A percentile compares a stretch with the other conserved stretches of the same genome.
Evolutionary conservation across 2,329 filamentous ascomycete species (phyloP).

Genomic region (Neonectria hederae): DNA sequence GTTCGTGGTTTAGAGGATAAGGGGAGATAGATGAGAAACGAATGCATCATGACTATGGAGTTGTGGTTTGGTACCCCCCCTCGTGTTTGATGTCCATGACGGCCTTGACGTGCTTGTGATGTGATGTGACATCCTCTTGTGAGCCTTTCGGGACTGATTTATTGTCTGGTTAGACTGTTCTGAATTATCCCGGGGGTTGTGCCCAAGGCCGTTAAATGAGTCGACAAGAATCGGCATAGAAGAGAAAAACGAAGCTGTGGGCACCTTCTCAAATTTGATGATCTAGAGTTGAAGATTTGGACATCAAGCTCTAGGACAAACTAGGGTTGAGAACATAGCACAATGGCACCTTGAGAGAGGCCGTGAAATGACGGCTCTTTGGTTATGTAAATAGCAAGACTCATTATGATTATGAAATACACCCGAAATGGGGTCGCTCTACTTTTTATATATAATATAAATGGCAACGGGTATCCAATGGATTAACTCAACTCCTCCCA

Average conservation of each 20-base stretch:
- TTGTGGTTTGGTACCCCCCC: not conserved
- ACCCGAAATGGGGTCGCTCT: not conserved
- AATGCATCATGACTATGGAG: conserved; percentile 7
- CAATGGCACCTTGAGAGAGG: not conserved
- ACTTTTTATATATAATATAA: not conserved
- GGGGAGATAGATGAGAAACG: not conserved
- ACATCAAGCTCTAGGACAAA: not conserved
- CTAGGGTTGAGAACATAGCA: not conserved
- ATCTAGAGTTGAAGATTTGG: not conserved
- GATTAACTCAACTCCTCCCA: not conserved
- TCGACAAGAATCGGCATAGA: not conserved
- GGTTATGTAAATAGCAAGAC: not conserved
- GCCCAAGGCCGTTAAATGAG: no score
- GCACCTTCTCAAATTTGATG: not conserved
- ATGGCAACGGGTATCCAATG: not conserved
- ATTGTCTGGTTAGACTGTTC: not conserved
- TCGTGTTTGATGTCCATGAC: not conserved
- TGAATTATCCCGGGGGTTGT: not conserved
- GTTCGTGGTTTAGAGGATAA: conserved; percentile 54
- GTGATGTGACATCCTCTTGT: not conserved
- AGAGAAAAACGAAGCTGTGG: not conserved
- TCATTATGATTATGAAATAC: not conserved
- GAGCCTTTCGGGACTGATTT: not conserved
- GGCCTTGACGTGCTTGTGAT: not conserved
- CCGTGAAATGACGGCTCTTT: not conserved